Evolutionary conservation across 2,329 filamentous ascomycete genomes (phyloP), one percentile per base, ranked within the genome.

Genomic region (Raffaelea deltoideospora): DNA sequence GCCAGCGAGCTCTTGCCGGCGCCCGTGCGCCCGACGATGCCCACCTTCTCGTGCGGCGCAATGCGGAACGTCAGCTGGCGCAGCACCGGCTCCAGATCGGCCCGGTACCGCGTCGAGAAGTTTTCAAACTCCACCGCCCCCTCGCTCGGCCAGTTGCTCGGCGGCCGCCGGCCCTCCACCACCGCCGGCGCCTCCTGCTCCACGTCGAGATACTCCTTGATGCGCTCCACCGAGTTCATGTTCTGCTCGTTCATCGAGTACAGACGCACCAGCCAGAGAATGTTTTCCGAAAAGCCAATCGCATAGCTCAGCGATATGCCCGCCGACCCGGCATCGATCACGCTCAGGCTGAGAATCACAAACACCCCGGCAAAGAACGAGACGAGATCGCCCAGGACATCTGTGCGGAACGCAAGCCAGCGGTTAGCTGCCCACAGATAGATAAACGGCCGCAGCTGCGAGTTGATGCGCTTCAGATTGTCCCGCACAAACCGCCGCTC

Each of bases 181-280:
- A 93, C 64, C 1, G 82, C 67, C 1, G 71, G 65, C 1, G 90
- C 87, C 59, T 98, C 90, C 55, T 95, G 88, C 48, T 96, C 88
- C 1, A 98, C 82, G 31, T 96, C 85, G 26, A 96, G 71, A 52
- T 96, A 98, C 54, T 98, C 90, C 62, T 94, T 92, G 52, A 98
- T 79, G 51, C 90, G 83, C 60, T 98, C 90, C 34, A 96, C 87
- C 3, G 88, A 88, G 59, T 98, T 98, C 90, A 98, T 96, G 59
- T 95, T 96, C 58, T 98, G 90, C 60, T 98, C 90, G 50, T 96
- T 95, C 52, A 83, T 76, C 0, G 87, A 80, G 55, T 98, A 98
- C 13, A 95, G 68, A 33, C 90, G 79, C 22, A 98, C 87, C 38
- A 96, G 76, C 90, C 90, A 98, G 15, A 98, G 63, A 7, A 98